A percentile compares a stretch with the other conserved stretches of the same genome.
Evolutionary conservation across 345 rosid species (phyloP).

Genomic region (Rhizophora mangle): DNA sequence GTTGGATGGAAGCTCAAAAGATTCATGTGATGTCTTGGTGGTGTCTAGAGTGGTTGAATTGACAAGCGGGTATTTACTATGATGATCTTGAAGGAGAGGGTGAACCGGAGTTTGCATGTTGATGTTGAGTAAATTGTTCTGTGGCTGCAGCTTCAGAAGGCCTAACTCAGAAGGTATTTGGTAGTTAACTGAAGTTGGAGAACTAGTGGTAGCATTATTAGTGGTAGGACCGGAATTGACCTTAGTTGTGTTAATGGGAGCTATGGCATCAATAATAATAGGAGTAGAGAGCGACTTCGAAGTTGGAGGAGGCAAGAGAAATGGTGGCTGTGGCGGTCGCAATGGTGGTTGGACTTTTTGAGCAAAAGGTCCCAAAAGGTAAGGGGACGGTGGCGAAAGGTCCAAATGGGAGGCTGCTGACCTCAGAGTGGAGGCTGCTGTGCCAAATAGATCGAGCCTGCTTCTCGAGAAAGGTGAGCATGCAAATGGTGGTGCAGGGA

Average conservation of each 20-base stretch:
- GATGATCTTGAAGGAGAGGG: conserved; percentile 53
- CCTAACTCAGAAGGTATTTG: conserved; percentile 29
- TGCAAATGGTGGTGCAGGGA: conserved; percentile 82
- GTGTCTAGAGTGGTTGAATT: conserved; percentile 31
- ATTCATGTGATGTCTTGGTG: conserved; percentile 11
- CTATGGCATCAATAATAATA: conserved; percentile 35
- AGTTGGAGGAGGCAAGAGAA: neutral
- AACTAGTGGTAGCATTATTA: conserved; percentile 7
- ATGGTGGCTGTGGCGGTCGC: too few species aligned
- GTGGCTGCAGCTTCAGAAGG: conserved; percentile 26
- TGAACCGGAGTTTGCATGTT: conserved; percentile 55
- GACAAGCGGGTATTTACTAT: conserved; percentile 35
- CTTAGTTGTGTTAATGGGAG: conserved; percentile 21
- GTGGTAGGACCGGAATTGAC: conserved; percentile 7
- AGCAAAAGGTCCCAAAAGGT: conserved; percentile 53
- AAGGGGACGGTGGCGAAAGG: conserved; percentile 38
- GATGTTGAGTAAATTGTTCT: conserved; percentile 34
- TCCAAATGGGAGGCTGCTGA: conserved; percentile 32
- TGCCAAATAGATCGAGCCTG: conserved; percentile 69
- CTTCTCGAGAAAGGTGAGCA: conserved; percentile 54
- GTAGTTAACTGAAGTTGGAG: conserved; percentile 31
- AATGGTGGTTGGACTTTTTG: conserved; percentile 39
- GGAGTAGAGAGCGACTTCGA: conserved; percentile 24
- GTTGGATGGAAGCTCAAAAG: conserved; percentile 17
- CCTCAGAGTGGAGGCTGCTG: conserved; percentile 33